Percentiles rank a stretch among this genome's conserved stretches.
Conservation (phyloP, 2,329 filamentous ascomycete genomes). For the Cladosporium oxysporum region DNA sequence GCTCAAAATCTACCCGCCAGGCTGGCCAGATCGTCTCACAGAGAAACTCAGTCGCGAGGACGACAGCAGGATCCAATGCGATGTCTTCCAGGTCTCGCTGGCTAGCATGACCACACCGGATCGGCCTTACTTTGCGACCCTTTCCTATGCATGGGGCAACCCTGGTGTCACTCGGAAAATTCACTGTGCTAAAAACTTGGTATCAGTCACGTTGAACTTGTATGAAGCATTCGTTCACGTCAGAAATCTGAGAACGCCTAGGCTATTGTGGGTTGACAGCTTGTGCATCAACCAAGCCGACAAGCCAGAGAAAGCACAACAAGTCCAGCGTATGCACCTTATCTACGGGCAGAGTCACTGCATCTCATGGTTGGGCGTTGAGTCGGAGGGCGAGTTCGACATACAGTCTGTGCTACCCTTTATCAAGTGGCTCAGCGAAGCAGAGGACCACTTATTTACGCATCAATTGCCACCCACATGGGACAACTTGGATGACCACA, state of each 20-base stretch:
- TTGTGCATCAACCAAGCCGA: conserved; percentile 20
- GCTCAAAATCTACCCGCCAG: background rate
- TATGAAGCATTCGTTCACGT: background rate
- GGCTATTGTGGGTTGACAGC: conserved; percentile 15
- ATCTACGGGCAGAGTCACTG: conserved; percentile 4
- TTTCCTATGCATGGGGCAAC: background rate
- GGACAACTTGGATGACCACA: background rate
- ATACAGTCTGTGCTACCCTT: background rate
- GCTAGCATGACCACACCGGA: background rate
- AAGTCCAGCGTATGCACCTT: conserved; percentile 17
- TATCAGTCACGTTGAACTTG: background rate
- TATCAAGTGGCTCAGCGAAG: background rate
- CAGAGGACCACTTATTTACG: background rate
- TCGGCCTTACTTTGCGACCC: background rate
- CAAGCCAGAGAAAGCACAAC: background rate
- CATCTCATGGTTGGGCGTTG: background rate
- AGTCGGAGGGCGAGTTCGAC: background rate
- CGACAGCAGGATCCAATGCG: background rate
- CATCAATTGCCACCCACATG: background rate
- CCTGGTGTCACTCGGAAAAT: background rate
- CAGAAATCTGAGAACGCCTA: background rate
- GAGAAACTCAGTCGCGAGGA: background rate
- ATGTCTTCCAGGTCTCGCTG: background rate
- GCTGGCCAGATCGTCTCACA: background rate
- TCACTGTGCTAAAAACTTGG: background rate